phyloP scores from a whole-genome alignment of 2,329 filamentous ascomycete genomes.

The Fusarium humuli region DNA sequence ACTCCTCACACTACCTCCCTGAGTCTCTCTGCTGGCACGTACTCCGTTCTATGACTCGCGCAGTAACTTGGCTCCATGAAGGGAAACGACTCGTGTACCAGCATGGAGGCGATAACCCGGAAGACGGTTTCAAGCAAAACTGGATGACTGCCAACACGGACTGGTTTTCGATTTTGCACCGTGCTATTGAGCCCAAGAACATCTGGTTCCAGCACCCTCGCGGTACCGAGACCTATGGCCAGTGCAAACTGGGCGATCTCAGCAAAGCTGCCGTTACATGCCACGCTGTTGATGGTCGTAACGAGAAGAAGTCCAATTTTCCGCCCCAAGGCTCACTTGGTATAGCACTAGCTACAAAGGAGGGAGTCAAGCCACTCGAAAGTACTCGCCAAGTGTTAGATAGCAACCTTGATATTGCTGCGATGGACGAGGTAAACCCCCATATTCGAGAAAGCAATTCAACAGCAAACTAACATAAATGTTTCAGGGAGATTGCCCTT shows the following conservation, averaged over 20 bases:
- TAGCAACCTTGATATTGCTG: constrained; percentile 7
- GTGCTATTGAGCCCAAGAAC: constrained; percentile 59
- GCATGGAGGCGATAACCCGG: background rate
- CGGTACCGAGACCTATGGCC: constrained; percentile 63
- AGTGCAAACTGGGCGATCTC: constrained; percentile 66
- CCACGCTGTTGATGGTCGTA: constrained; percentile 41
- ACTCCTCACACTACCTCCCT: constrained; percentile 55
- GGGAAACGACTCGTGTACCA: constrained; percentile 52
- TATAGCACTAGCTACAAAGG: constrained; percentile 24
- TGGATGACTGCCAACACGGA: constrained; percentile 51
- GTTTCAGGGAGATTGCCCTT: constrained; percentile 48
- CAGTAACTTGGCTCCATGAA: constrained; percentile 65
- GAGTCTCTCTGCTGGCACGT: constrained; percentile 69
- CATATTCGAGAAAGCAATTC: background rate
- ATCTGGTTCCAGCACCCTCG: constrained; percentile 63
- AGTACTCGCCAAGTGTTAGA: constrained; percentile 3
- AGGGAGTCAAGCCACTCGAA: constrained; percentile 29
- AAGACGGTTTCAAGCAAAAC: background rate
- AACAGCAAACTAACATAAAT: background rate
- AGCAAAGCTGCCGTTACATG: constrained; percentile 55
- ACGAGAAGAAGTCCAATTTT: background rate
- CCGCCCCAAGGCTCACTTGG: background rate
- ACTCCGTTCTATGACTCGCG: constrained; percentile 59
- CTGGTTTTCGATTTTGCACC: constrained; percentile 66
- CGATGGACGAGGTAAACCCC: constrained; percentile 19